Conservation (phyloP, 2,329 filamentous ascomycete genomes). For the Microdochium bolleyi region DNA sequence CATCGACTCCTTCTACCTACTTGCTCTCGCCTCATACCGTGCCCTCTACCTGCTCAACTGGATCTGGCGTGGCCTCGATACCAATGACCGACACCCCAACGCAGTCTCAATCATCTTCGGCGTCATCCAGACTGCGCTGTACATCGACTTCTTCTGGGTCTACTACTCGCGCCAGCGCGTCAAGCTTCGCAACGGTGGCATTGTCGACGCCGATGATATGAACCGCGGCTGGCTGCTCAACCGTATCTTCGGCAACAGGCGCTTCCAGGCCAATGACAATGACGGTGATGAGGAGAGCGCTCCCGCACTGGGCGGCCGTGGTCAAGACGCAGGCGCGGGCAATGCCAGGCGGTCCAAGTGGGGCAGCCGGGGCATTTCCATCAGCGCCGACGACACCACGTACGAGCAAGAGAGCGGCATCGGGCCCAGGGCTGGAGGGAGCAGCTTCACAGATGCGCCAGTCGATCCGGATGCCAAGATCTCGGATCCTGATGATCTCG, state of each 20-base stretch:
- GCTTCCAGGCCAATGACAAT: conserved; percentile 39
- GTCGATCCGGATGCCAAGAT: conserved; percentile 58
- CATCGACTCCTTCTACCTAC: conserved; percentile 92
- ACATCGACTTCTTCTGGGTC: conserved; percentile 93
- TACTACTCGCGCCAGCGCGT: conserved; percentile 91
- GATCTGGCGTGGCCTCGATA: conserved; percentile 62
- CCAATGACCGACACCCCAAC: conserved; percentile 51
- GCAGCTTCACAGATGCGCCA: conserved; percentile 31
- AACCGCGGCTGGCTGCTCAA: conserved; percentile 77
- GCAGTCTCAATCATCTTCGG: conserved; percentile 77
- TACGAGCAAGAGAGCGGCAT: conserved; percentile 33
- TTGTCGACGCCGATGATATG: conserved; percentile 87
- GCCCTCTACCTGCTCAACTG: conserved; percentile 88
- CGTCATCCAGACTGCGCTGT: conserved; percentile 80
- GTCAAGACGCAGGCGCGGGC: conserved; percentile 8
- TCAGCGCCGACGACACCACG: conserved; percentile 57
- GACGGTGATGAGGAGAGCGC: conserved; percentile 54
- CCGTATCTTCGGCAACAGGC: conserved; percentile 60
- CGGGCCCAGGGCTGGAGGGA: conserved; percentile 31
- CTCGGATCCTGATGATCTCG: conserved; percentile 59
- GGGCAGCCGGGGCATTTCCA: conserved; percentile 57
- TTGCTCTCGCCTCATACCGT: conserved; percentile 80
- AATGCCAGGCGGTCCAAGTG: conserved; percentile 43
- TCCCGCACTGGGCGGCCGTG: conserved; percentile 32
- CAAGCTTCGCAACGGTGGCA: conserved; percentile 79